Evolutionary conservation across 345 rosid genomes (phyloP).

Genomic region (Corchorus capsularis): DNA sequence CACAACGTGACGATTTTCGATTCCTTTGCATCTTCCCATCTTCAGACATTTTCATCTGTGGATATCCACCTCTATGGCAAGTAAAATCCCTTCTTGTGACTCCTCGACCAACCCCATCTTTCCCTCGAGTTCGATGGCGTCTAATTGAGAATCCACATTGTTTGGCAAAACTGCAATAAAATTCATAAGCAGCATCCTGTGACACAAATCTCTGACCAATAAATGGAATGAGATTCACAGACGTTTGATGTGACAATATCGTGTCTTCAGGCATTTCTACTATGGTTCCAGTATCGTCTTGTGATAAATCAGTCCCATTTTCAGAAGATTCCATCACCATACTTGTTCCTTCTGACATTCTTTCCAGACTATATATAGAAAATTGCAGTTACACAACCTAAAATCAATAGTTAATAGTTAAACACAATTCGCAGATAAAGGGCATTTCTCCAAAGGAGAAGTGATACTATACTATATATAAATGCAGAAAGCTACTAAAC

Average conservation of each 20-base stretch:
- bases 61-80: conserved; percentile 63
- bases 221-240: conserved; percentile 56
- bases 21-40: conserved; percentile 62
- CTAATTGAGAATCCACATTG: conserved; percentile 67
- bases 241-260: conserved; percentile 56
- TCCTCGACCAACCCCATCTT: conserved; percentile 67
- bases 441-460: background rate
- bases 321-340: conserved; percentile 50
- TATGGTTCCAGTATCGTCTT: conserved; percentile 39
- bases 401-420: background rate
- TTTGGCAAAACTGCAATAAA: conserved; percentile 64
- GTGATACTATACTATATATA: background rate
- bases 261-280: conserved; percentile 51
- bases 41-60: conserved; percentile 50
- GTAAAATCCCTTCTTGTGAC: conserved; percentile 64
- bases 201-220: conserved; percentile 63
- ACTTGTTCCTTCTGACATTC: conserved; percentile 45
- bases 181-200: conserved; percentile 67
- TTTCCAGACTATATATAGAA: conserved; percentile 21
- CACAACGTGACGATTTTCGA: conserved; percentile 60
- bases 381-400: conserved; percentile 19
- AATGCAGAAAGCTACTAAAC: background rate
- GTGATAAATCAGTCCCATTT: conserved; percentile 46
- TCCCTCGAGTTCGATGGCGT: conserved; percentile 61
- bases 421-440: background rate